These are phyloP conservation scores for Pythium apleroticum DNA, from an alignment of 352 stramenopile species.

Conservation along the genomic window DNA sequence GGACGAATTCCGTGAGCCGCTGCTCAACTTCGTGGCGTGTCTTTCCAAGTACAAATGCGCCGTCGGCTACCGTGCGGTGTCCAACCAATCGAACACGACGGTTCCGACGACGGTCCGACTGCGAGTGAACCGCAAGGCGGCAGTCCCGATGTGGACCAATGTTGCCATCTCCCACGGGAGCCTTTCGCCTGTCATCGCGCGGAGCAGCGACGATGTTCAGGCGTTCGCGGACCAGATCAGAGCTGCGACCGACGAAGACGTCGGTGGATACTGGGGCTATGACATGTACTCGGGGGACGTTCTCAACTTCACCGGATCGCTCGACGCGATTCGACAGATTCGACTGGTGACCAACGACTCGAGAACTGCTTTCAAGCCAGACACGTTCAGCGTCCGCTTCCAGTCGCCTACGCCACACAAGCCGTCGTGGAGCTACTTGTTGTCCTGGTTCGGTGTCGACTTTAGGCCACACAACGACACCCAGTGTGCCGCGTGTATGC, in stretches of 20 bases:
- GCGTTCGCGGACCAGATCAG: background rate
- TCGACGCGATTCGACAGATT: no score
- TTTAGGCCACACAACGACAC: background rate
- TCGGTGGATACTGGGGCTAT: background rate
- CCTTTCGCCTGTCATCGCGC: background rate
- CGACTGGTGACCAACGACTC: no score
- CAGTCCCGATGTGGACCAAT: background rate
- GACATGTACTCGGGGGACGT: background rate
- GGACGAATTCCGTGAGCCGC: background rate
- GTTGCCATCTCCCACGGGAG: background rate
- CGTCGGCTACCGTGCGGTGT: background rate
- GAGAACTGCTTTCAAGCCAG: background rate
- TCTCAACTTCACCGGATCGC: background rate
- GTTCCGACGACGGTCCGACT: background rate
- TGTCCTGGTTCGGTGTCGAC: background rate
- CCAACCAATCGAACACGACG: background rate
- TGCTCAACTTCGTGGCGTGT: background rate
- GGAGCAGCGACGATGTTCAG: background rate
- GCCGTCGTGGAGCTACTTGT: constrained; percentile 1
- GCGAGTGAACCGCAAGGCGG: background rate
- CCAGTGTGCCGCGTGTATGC: background rate
- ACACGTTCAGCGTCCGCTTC: background rate
- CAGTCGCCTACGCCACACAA: background rate
- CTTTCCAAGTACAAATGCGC: constrained; percentile 1
- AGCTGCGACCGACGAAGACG: background rate